phyloP scores from a whole-genome alignment of 257 asterid species.

The Nicotiana tabacum region DNA sequence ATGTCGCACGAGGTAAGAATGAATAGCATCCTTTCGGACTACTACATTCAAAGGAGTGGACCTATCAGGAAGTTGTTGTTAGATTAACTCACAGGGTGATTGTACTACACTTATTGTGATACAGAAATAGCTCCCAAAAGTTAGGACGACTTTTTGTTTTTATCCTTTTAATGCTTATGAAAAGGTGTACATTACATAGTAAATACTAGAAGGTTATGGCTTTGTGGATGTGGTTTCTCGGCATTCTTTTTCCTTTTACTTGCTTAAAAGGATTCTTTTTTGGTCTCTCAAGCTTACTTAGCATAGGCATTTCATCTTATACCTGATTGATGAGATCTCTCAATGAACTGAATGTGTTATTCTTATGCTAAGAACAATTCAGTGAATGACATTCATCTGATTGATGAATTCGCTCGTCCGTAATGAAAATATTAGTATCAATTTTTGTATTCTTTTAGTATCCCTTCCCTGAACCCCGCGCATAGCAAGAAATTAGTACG shows the following conservation, averaged over 20 bases:
- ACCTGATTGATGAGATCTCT: too few species aligned
- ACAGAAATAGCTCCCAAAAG: background rate
- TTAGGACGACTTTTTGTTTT: background rate
- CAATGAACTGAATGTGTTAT: too few species aligned
- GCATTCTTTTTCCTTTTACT: background rate
- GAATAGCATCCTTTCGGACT: constrained; percentile 17
- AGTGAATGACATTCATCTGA: too few species aligned
- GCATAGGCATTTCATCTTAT: too few species aligned
- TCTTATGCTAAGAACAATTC: too few species aligned
- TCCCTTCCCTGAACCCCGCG: too few species aligned
- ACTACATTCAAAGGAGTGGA: background rate
- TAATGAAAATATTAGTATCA: too few species aligned
- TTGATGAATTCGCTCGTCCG: too few species aligned
- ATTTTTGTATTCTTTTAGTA: too few species aligned
- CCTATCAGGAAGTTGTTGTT: background rate
- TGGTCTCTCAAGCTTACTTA: too few species aligned
- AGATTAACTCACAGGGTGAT: background rate
- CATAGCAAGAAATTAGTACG: too few species aligned
- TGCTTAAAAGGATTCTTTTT: too few species aligned
- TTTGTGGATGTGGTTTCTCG: background rate
- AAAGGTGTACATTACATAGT: background rate
- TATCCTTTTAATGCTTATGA: background rate
- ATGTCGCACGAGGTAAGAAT: constrained; percentile 47
- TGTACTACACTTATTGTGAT: background rate
- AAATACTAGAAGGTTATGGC: background rate